A percentile compares a stretch with the other conserved stretches of the same genome.
Evolutionary conservation across 73 alveolate species (phyloP).

Genomic region (Paramecium primaurelia): DNA sequence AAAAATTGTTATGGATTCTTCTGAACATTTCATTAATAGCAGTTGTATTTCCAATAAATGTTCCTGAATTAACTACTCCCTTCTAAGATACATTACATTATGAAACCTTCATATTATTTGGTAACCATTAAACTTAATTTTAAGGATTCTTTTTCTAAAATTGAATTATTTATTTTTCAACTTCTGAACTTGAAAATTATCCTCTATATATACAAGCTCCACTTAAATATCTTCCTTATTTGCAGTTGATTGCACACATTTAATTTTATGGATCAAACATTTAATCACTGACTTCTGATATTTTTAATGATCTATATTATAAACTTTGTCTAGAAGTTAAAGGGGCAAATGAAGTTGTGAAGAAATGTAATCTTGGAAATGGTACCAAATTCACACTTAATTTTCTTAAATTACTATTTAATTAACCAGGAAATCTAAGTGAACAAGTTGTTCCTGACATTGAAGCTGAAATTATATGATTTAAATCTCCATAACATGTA

Average conservation of each 20-base stretch:
- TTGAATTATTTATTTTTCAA: conserved; percentile 79
- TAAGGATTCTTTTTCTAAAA: conserved; percentile 77
- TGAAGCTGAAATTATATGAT: conserved; percentile 61
- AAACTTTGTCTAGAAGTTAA: conserved; percentile 42
- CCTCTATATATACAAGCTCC: conserved; percentile 45
- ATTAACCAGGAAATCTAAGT: conserved; percentile 71
- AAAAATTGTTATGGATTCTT: conserved; percentile 62
- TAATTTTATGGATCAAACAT: conserved; percentile 40
- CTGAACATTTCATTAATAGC: conserved; percentile 57
- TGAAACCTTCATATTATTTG: conserved; percentile 32
- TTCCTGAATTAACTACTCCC: conserved; percentile 4
- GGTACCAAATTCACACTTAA: conserved; percentile 66
- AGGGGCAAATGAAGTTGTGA: conserved; percentile 66
- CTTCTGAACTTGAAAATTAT: conserved; percentile 67
- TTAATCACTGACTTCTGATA: conserved; percentile 7
- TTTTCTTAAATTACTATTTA: conserved; percentile 68
- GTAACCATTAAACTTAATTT: conserved; percentile 52
- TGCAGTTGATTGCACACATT: conserved; percentile 47
- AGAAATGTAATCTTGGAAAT: conserved; percentile 75
- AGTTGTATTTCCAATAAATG: conserved; percentile 55
- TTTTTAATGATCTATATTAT: not conserved
- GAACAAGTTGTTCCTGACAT: conserved; percentile 68
- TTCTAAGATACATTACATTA: conserved; percentile 42
- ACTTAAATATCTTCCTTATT: conserved; percentile 5
- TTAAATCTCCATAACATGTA: conserved; percentile 64